These are phyloP conservation scores for Cetraspora pellucida DNA, from an alignment of 192 early-diverging fungal genomes.

Conservation along the genomic window DNA sequence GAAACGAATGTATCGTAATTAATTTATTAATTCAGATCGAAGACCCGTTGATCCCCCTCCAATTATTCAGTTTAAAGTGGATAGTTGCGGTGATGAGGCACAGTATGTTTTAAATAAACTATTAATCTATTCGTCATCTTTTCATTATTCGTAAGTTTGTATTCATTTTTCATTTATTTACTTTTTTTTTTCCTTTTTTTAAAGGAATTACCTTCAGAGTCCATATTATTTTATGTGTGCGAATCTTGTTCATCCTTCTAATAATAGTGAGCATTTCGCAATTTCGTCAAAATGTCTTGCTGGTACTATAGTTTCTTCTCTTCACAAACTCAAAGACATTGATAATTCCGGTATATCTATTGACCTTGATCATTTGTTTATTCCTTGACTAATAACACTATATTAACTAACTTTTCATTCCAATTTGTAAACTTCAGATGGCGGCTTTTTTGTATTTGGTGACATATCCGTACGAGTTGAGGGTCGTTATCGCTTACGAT, in stretches of 20 bases:
- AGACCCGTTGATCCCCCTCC: slow-evolving; percentile 80
- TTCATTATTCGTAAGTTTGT: background rate
- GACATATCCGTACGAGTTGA: slow-evolving; percentile 87
- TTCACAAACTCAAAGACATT: slow-evolving; percentile 82
- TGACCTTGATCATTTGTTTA: no score
- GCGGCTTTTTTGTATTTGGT: slow-evolving; percentile 94
- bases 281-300: slow-evolving; percentile 75
- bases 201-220: slow-evolving; percentile 60
- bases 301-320: slow-evolving; percentile 88
- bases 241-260: slow-evolving; percentile 71
- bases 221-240: slow-evolving; percentile 96
- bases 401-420: background rate
- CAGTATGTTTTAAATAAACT: slow-evolving; percentile 36
- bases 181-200: background rate
- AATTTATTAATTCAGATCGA: slow-evolving; percentile 57
- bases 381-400: no score
- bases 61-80: slow-evolving; percentile 60
- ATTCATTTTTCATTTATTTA: background rate
- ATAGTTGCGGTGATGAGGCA: slow-evolving; percentile 39
- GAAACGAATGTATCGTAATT: background rate
- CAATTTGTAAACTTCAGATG: slow-evolving; percentile 61
- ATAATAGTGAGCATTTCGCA: slow-evolving; percentile 68
- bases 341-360: slow-evolving; percentile 59
- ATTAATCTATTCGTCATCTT: background rate
- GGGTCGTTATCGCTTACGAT: slow-evolving; percentile 77